These are phyloP conservation scores for Ajuga reptans DNA, from an alignment of 305 asterid species.

Conservation along the genomic window DNA sequence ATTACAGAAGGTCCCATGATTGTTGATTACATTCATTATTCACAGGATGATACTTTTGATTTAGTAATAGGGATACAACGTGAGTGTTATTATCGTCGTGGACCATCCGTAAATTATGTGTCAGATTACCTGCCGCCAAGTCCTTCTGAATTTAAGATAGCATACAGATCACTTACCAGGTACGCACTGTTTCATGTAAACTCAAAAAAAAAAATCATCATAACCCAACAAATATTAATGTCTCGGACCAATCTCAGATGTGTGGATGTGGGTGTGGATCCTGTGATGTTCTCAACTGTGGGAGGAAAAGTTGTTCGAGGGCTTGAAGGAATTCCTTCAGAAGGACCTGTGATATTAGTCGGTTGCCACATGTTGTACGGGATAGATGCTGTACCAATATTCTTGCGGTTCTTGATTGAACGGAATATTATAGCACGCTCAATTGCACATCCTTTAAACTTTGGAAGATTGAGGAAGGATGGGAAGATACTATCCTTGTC, in stretches of 20 bases:
- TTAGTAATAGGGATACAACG: slow-evolving; percentile 34
- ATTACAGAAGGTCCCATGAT: not conserved
- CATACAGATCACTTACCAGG: slow-evolving; percentile 31
- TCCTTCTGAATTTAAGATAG: slow-evolving; percentile 30
- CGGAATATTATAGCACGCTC: slow-evolving; percentile 33
- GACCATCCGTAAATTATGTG: slow-evolving; percentile 27
- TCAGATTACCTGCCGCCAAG: slow-evolving; percentile 41
- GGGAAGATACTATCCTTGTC: slow-evolving; percentile 27
- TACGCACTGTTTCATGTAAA: slow-evolving; percentile 1
- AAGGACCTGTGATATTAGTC: slow-evolving; percentile 47
- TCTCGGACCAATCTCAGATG: slow-evolving; percentile 17
- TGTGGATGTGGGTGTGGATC: slow-evolving; percentile 35
- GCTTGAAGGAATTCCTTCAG: slow-evolving; percentile 42
- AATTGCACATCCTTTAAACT: slow-evolving; percentile 40
- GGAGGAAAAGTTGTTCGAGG: slow-evolving; percentile 43
- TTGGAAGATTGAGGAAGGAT: slow-evolving; percentile 14
- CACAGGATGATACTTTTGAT: slow-evolving; percentile 44
- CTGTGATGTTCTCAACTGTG: slow-evolving; percentile 44
- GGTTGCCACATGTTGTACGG: slow-evolving; percentile 53
- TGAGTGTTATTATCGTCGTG: slow-evolving; percentile 38
- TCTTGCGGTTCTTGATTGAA: slow-evolving; percentile 33
- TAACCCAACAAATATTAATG: not conserved
- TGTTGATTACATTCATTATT: not conserved
- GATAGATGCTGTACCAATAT: slow-evolving; percentile 29
- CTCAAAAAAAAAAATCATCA: not conserved